Evolutionary conservation across 1,139 yeast species (phyloP), one percentile per base, ranked within the genome.

Genomic region (Pichia sp.): DNA sequence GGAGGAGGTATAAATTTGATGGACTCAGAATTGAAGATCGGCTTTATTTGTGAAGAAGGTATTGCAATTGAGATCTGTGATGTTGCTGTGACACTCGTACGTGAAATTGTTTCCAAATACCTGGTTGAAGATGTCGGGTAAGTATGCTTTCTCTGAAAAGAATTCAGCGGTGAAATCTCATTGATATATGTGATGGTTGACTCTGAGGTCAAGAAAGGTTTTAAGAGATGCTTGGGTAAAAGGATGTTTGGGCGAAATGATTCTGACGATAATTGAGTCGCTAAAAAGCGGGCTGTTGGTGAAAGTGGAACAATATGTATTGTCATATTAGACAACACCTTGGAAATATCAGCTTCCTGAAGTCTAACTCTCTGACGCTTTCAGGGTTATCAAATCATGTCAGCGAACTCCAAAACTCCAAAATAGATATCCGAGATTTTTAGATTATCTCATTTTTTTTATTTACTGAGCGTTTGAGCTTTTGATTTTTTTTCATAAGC

Each of bases 151-250:
- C 47, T 19, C 34, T 47, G 42, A 42, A 61, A 52, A 4, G 66
- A 63, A 50, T 67, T 66, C 2, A 59, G 49, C 23, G 52, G 31
- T 16, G 63, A 59, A 3, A 64, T 52, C 26, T 54, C 49, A 45
- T 67, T 67, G 36, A 57, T 59, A 47, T 65, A 67, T 6, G 61
- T 57, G n/a, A 67, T 60, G 19, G 50, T 54, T 3, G 68, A 64
- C 7, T 61, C 64, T 1, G 53, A 19, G 3, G 52, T 55, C 11
- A 56, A 36, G 47, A 61, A 67, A 3, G 54, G 46, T 30, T 58
- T 58, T 36, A 65, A 40, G 5, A 50, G 41, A 45, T 54, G 56
- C 26, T 46, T 49, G 1, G 59, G 56, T 11, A 57, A 42, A 1
- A 57, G n/a, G 2, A 56, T 41, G 8, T 43, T 47, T 2, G 59